Evolutionary conservation across 192 early-diverging fungal species (phyloP), one percentile per base, ranked within the genome.

Genomic region (Coemansia sp.): DNA sequence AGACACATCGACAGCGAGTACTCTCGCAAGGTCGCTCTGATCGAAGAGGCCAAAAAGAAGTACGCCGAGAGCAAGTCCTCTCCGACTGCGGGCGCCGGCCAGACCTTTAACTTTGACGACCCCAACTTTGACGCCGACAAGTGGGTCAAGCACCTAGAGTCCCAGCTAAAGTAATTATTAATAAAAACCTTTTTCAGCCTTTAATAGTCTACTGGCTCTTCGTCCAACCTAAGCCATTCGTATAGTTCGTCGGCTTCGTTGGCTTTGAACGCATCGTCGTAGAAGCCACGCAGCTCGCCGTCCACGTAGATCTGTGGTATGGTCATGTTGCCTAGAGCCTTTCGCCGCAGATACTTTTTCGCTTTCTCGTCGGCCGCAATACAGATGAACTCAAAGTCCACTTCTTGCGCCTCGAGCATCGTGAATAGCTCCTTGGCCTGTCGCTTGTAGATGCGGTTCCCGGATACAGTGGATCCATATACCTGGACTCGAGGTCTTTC

Each of bases 311-410:
- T 43, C 69, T 82, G 79, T 12, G 85, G 85, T 53, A 84, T 77
- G 0, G 73, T 73, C 77, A 74, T 86, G 41, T 79, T 77, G 12
- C 76, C 79, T 10, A 70, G 64, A 36, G 79, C 65, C 73, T 86
- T 86, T 51, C 78, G 64, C 68, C 76, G 73, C 73, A 86, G 61
- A 38, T 82, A 84, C 59, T 60, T 60, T 43, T 86, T 86, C 12
- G 83, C 85, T 40, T 70, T 39, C 58, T 86, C 79, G 66, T 86
- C 79, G 0, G 73, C 73, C 1, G 85, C 85, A 38, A 84, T 72
- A 62, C 80, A 77, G 12, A 84, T 73, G 46, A 82, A 86, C 51
- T 84, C 83, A 79, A 79, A 86, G 59, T 82, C 83, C 12, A 86
- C 71, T 37, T 84, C 79, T 54, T 74, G 67, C 29, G 72, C 77